Percentiles rank a stretch among this genome's conserved stretches.
Evolutionary conservation across 225 moss, liverwort and hornwort species (phyloP).

Genomic region (Takakia lepidozioides): DNA sequence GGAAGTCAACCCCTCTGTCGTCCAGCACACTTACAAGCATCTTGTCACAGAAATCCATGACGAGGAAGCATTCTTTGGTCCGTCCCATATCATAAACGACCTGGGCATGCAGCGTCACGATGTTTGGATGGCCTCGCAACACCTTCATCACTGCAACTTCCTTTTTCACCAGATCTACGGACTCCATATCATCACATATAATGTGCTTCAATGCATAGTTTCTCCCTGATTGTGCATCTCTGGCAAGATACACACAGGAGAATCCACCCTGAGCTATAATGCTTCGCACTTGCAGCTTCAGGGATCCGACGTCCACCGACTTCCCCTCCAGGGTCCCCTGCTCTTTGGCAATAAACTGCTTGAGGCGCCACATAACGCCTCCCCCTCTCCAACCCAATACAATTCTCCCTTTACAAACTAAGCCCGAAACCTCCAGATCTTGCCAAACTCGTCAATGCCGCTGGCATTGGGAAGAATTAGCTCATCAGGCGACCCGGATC

Average conservation of each 20-base stretch:
- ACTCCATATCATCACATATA: conserved; percentile 83
- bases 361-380: conserved; percentile 85
- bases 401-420: too few species aligned
- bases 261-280: conserved; percentile 95
- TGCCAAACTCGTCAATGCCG: too few species aligned
- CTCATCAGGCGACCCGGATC: too few species aligned
- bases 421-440: too few species aligned
- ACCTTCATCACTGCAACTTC: conserved; percentile 89
- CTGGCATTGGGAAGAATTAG: too few species aligned
- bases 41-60: conserved; percentile 92
- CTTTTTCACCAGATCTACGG: conserved; percentile 86
- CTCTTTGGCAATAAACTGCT: conserved; percentile 90
- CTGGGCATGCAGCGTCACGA: conserved; percentile 78
- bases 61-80: conserved; percentile 90
- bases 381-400: background rate
- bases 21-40: conserved; percentile 89
- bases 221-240: conserved; percentile 65
- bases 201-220: conserved; percentile 95
- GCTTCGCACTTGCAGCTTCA: conserved; percentile 87
- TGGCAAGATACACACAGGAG: conserved; percentile 76
- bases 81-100: conserved; percentile 87
- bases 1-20: conserved; percentile 76
- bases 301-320: conserved; percentile 78
- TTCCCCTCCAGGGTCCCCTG: conserved; percentile 72
- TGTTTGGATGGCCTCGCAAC: conserved; percentile 77